A percentile compares a stretch with the other conserved stretches of the same genome.
These are phyloP conservation scores for Clavulina sp. DNA, from an alignment of 768 basidiomycete species.

Conservation along the genomic window DNA sequence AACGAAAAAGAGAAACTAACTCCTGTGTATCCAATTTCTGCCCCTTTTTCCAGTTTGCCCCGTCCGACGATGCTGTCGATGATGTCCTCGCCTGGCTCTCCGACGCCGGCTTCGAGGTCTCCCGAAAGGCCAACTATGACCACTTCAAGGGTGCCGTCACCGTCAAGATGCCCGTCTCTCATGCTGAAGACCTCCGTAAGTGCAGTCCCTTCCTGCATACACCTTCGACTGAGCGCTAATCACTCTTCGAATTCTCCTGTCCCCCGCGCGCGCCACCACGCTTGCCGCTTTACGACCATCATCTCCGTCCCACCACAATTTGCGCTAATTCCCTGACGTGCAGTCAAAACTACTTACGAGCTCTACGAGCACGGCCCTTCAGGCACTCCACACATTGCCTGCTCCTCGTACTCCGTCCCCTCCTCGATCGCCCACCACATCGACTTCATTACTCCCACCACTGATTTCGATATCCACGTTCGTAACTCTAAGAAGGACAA, in stretches of 20 bases:
- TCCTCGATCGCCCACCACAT: conserved; percentile 1
- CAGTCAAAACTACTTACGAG: conserved; percentile 10
- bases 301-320: neutral
- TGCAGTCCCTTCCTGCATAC: neutral
- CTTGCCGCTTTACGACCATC: too few relatives aligned
- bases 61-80: conserved; percentile 10
- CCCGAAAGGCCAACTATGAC: conserved; percentile 9
- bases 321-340: neutral
- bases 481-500: neutral
- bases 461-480: conserved; percentile 6
- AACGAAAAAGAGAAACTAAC: neutral
- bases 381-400: conserved; percentile 1
- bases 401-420: conserved; percentile 6
- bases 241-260: too few relatives aligned
- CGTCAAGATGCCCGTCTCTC: conserved; percentile 8
- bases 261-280: too few relatives aligned
- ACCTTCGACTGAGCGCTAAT: neutral
- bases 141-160: conserved; percentile 14
- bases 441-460: conserved; percentile 8
- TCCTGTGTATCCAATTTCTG: neutral
- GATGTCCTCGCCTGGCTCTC: conserved; percentile 9
- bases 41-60: conserved; percentile 1
- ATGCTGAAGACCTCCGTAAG: conserved; percentile 9
- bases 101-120: conserved; percentile 6
- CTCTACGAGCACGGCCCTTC: conserved; percentile 9